Conservation (phyloP, 768 basidiomycete genomes). For the Kondoa malvinella region DNA sequence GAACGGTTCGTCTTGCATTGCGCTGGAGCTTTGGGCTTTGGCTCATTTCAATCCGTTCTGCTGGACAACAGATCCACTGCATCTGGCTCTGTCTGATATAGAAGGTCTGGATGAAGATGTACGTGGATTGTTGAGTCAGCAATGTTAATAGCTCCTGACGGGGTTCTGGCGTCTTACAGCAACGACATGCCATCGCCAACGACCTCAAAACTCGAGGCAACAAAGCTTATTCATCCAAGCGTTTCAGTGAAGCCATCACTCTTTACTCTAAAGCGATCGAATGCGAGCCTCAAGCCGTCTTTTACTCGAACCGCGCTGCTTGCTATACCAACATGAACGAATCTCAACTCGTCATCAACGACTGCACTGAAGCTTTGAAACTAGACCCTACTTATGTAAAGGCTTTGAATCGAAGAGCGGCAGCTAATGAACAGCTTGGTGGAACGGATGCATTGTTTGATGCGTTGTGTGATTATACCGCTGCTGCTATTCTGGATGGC, state of each 20-base stretch:
- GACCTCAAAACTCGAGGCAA: slow-evolving; percentile 37
- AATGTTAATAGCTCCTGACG: background rate
- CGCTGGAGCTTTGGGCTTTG: too few species aligned
- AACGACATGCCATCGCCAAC: slow-evolving; percentile 41
- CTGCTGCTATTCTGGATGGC: slow-evolving; percentile 84
- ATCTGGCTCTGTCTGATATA: slow-evolving; percentile 11
- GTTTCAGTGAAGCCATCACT: slow-evolving; percentile 34
- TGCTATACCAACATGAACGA: slow-evolving; percentile 84
- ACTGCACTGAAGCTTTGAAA: slow-evolving; percentile 74
- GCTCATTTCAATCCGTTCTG: too few species aligned
- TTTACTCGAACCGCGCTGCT: slow-evolving; percentile 91
- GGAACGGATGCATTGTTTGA: slow-evolving; percentile 43
- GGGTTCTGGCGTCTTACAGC: slow-evolving; percentile 22
- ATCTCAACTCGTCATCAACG: slow-evolving; percentile 60
- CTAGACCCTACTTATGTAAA: slow-evolving; percentile 71
- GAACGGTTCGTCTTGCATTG: background rate
- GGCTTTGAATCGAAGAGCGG: slow-evolving; percentile 48
- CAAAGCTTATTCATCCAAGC: slow-evolving; percentile 35
- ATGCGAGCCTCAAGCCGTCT: slow-evolving; percentile 47
- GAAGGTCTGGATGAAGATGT: slow-evolving; percentile 15
- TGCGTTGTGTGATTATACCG: slow-evolving; percentile 51
- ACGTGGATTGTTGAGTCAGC: slow-evolving; percentile 9
- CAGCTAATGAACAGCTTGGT: slow-evolving; percentile 60
- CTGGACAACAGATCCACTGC: slow-evolving; percentile 3
- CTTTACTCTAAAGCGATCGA: slow-evolving; percentile 40